Base-by-base conservation (phyloP, 2,329 filamentous ascomycete species). In the Reticulascus tulasneorum region DNA sequence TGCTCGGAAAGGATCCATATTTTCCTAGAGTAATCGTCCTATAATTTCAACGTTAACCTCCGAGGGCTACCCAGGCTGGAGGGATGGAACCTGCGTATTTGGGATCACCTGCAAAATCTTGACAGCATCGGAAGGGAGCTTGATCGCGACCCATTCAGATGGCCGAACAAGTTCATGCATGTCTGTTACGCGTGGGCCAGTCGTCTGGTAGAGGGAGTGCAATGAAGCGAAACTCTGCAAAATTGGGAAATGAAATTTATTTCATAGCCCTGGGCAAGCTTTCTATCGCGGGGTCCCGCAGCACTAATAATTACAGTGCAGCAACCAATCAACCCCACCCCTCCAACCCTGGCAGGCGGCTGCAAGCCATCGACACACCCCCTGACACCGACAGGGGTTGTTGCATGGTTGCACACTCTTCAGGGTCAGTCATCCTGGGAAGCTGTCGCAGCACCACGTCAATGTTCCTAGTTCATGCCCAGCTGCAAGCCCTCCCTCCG, bases 11-110 rank as follows among this genome's bases (percentile, higher is more conserved):
- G 3, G 80, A 79, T 46, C 93, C 93, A 58, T 93, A 94, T 76
- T 96, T 97, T 37, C 89, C 89, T 22, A 97, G 71, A 2, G 86
- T 88, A 47, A 97, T 84, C 28, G 79, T 86, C 25, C 90, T 96
- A 50, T 35, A 43, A 29, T 12, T 23, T 38, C 33, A 13, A 7
- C 9, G 19, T 23, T 11, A 29, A 26, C 21, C 29, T 28, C 4
- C 19, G 23, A 15, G n/a, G 15, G 20, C 18, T 31, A 13, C 22
- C 22, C 17, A 29, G 15, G 16, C 16, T 15, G 11, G 25, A 39
- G 23, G 25, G 30, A 36, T 35, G 35, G 29, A 44, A 45, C 58
- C 45, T 60, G 82, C 79, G 77, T 80, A 52, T 82, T 77, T 12
- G 79, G 78, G 4, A 63, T 52, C 13, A 79, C 63, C 54, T 81